Conservation (phyloP, 805 yeast genomes). For the Saccharomycopsis sp. region DNA sequence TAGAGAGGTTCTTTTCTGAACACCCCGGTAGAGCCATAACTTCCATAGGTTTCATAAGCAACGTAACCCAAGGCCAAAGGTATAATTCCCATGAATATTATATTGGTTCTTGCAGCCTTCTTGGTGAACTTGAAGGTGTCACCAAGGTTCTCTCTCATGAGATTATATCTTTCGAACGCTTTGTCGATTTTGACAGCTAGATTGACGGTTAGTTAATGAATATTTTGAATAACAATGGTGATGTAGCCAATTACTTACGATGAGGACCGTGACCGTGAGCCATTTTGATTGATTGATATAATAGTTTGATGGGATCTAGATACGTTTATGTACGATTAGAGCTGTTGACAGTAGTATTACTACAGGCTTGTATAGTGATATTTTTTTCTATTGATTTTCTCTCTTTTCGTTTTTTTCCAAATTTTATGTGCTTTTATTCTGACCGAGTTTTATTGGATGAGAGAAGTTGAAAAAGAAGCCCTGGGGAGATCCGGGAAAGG, state of each 20-base stretch:
- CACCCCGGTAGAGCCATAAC: conserved; percentile 4
- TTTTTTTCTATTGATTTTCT: neutral
- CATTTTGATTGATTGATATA: conserved; percentile 7
- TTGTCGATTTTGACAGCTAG: conserved; percentile 18
- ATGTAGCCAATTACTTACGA: conserved; percentile 11
- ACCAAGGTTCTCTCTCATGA: conserved; percentile 22
- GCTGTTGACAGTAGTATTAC: too few species aligned
- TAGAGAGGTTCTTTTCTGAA: conserved; percentile 18
- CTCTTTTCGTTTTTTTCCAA: neutral
- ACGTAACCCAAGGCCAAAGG: conserved; percentile 31
- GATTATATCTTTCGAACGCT: conserved; percentile 19
- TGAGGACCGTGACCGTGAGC: conserved; percentile 21
- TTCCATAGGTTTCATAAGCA: conserved; percentile 28
- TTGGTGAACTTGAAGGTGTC: conserved; percentile 20
- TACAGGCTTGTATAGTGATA: neutral
- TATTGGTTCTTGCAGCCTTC: conserved; percentile 16
- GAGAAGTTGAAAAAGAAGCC: neutral
- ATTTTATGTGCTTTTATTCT: neutral
- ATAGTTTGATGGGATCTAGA: neutral
- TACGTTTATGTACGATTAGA: too few species aligned
- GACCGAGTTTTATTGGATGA: neutral
- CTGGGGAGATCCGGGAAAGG: neutral
- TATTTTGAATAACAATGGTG: neutral
- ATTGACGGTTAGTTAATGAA: neutral
- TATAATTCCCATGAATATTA: conserved; percentile 25